Conservation (phyloP, 2,329 filamentous ascomycete genomes). For the Magnaporthiopsis rhizophila region DNA sequence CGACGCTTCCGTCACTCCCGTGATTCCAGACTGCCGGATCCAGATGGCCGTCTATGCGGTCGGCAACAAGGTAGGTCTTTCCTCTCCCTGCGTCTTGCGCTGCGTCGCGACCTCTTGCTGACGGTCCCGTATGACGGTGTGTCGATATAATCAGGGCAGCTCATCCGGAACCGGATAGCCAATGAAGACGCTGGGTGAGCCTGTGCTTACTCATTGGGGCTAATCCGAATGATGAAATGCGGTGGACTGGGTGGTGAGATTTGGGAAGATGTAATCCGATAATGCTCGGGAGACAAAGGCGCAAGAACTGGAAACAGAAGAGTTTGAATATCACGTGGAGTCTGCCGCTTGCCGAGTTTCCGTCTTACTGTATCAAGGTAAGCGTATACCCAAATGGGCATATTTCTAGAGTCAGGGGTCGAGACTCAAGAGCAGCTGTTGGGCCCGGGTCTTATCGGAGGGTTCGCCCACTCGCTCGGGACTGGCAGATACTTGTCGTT, state of each 20-base stretch:
- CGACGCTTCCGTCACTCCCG: constrained; percentile 48
- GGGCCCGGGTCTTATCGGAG: no score
- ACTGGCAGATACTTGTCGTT: no score
- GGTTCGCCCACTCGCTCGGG: no score
- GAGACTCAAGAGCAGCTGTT: no score
- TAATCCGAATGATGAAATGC: no score
- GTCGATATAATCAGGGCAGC: constrained; percentile 39
- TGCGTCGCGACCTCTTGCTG: not conserved
- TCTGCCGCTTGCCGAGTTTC: not conserved
- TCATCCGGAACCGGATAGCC: constrained; percentile 23
- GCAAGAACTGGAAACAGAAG: not conserved
- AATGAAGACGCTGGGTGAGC: not conserved
- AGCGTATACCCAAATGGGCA: not conserved
- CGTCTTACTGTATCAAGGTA: not conserved
- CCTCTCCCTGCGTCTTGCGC: not conserved
- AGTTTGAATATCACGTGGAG: not conserved
- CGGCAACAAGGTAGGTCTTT: constrained; percentile 39
- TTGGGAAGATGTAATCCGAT: not conserved
- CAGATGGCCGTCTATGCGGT: constrained; percentile 55
- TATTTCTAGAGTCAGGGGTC: not conserved
- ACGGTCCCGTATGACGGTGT: constrained; percentile 13
- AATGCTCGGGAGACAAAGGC: no score
- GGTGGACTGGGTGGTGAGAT: not conserved
- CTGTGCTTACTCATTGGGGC: no score
- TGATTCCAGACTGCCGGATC: constrained; percentile 48